Evolutionary conservation across 78 protist genomes (phyloP), one percentile per base, ranked within the genome.

Genomic region (Carpediemonas membranifera): DNA sequence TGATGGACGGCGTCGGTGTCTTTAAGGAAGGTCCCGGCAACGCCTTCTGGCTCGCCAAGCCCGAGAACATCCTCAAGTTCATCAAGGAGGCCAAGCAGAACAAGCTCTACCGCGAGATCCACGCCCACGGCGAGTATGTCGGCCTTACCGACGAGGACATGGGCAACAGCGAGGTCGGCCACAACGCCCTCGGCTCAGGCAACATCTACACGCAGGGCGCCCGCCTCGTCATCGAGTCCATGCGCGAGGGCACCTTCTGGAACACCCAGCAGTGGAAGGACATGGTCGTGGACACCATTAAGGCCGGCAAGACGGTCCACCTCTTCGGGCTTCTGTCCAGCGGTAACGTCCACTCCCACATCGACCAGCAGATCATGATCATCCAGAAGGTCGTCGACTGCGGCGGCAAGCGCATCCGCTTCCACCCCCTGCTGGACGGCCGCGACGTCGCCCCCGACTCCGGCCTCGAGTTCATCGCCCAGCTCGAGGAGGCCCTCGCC

Each of bases 131-230:
- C 9, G 50, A 41, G 3, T 41, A 53, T 37, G 68, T 63, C 7
- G 68, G 68, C 14, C 68, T 63, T 5, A 53, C 68, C 37, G 15
- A 41, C 25, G 68, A 63, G 7, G 68, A 78, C 64, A 78, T 78
- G 77, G 76, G 77, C 37, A 78, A 71, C 64, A 33, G 61, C 30
- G 47, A 41, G 47, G 47, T 76, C 0, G 86, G 86, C 27, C 86
- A 82, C 76, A 67, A 77, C 35, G 81, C 80, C 27, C 31, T 76
- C n/a, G 86, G 86, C 27, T 18, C 71, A 0, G 86, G 86, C 14
- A 54, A 58, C 19, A n/a, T 82, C 28, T 69, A 27, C 33, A 19
- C n/a, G 7, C 86, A 82, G 59, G 86, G 81, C 24, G 68, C 81
- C 27, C 60, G 51, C 63, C 74, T 73, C 19, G 81, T 82, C 16